Evolutionary conservation across 2,329 filamentous ascomycete species (phyloP), one percentile per base, ranked within the genome.

Genomic region (Furcasterigmium sp.): DNA sequence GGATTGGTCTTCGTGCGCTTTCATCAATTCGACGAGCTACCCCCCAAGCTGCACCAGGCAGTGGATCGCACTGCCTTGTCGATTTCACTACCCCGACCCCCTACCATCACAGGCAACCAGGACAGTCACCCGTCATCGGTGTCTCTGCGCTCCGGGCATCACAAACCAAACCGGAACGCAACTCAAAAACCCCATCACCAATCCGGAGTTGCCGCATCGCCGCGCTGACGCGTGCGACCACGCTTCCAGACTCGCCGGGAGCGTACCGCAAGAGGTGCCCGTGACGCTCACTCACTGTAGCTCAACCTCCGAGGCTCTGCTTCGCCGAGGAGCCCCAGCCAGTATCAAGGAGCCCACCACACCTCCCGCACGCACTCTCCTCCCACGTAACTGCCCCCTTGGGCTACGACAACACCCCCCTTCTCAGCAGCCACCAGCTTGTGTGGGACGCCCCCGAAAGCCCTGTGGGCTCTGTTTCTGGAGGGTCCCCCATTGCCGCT

Each of bases 361-460:
- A 26, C 23, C 23, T 26, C 23, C 23, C 23, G 7, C 23, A 26
- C 23, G 23, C 23, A 26, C 23, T 26, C 23, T n/a, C n/a, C n/a
- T n/a, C n/a, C n/a, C n/a, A n/a, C n/a, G n/a, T n/a, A n/a, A n/a
- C n/a, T n/a, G n/a, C 15, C 18, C 15, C 18, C 11, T 10, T n/a
- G n/a, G n/a, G 10, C 20, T 38, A 38, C n/a, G 26, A 14, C 20
- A 38, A 25, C 30, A 35, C 37, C 20, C 47, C 47, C 46, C 38
- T 37, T 21, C 26, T 23, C 19, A 30, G 21, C 28, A 34, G 29
- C 40, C 28, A n/a, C 39, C 28, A 28, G 18, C 40, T 37, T 30
- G 14, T 38, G 36, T 25, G 36, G 20, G 20, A 38, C 36, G n/a
- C 36, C 20, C n/a, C n/a, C n/a, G n/a, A n/a, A n/a, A n/a, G n/a